Evolutionary conservation across 2,329 filamentous ascomycete species (phyloP), one percentile per base, ranked within the genome.

Genomic region (Calonectria ilicicola): DNA sequence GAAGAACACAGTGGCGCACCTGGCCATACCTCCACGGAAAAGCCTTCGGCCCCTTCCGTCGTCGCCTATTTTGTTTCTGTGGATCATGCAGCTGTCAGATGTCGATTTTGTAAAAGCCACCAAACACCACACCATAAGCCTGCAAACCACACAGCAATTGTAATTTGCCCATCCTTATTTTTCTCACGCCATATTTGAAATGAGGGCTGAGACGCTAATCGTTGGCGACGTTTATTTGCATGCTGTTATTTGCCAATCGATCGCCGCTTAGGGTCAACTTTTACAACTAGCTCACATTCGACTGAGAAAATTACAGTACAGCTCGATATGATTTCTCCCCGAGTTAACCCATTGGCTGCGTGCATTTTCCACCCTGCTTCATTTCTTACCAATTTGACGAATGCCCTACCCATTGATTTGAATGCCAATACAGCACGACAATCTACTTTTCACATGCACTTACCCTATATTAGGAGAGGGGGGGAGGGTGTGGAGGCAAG

Each of bases 41-140:
- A 60, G 53, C 46, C 44, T 38, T 62, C 65, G 65, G 65, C 49
- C 63, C 44, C 23, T 42, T 40, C 56, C 56, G 56, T 64, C 38
- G 46, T 64, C 38, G 53, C 56, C 21, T 35, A 32, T 32, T 46
- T 49, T 49, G 51, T 63, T 35, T 47, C 56, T 64, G 46, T 47
- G 56, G 64, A 67, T 29, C 49, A 65, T 63, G 65, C 56, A 56
- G 32, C 32, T 53, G 65, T 67, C 69, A 67, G 62, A 32, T 53
- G 46, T 62, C 64, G 35, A 46, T 71, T 49, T 46, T 38, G 53
- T 27, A 47, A 53, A 53, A 67, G 56, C 69, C 46, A 67, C 69
- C 23, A n/a, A 58, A 58, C 53, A 58, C 53, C 53, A 38, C 27
- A 35, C 35, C 66, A 64, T 47, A 47, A 38, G 21, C 21, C 27